Base-by-base conservation (phyloP, 176 grass and related monocot species). In the Aegilops bicornis region DNA sequence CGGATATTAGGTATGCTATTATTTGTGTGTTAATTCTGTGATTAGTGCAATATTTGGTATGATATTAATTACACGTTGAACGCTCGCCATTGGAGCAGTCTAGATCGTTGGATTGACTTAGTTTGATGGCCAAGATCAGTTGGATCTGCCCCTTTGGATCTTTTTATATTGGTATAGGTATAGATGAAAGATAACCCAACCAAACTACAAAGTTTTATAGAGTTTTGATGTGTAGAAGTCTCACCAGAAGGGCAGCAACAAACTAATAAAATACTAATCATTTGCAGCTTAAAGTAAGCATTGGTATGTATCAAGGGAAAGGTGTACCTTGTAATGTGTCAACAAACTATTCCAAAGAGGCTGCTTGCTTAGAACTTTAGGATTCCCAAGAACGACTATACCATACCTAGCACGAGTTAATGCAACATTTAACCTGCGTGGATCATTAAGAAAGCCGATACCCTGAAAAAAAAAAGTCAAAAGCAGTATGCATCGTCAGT, bases 401-500 rank as follows among this genome's bases (percentile, higher is more conserved):
- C 97, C 97, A 86, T 99, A 99, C 29, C 94, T 85, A 77, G 97
- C 97, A 88, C 97, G 94, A 64, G 97, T 99, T 90, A 99, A 73
- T 48, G 94, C 94, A 86, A 99, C 97, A 91, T 99, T 99, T 88
- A 99, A 91, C 85, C 97, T 99, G 39, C 97, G 92, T 39, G 97
- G 97, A 89, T 99, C 97, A 92, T 99, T 99, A 84, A 99, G 97
- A 91, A 99, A 99, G 40, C 97, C 97, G 76, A 99, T 99, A 60
- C 97, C 97, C 97, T 99, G 83, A 66, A 66, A 89, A 91, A 91
- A 32, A 32, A 50, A 35, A 2, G 54, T 71, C 77, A 22, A 83
- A 73, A 47, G 87, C 29, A 16, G 36, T 1, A 84, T 61, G 10
- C 69, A 32, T 47, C 10, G 16, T 80, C 64, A 89, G 36, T 76